Conservation (phyloP, 352 stramenopile species). For the Globisporangium megalacanthum region DNA sequence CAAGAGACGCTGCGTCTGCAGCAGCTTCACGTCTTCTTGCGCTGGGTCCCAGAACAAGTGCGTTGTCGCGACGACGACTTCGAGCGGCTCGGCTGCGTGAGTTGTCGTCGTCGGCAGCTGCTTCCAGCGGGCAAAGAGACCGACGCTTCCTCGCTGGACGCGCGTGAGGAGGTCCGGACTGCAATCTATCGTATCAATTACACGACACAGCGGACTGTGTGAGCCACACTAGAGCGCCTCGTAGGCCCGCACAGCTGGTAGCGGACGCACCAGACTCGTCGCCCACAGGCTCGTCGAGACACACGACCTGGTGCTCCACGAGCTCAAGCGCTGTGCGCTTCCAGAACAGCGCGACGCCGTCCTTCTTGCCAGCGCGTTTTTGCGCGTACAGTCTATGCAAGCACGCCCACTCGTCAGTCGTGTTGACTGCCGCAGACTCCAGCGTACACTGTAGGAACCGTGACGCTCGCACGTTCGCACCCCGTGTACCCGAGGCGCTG, state of each 20-base stretch:
- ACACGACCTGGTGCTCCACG: constrained; percentile 32
- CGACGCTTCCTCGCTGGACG: constrained; percentile 48
- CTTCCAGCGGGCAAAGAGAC: constrained; percentile 52
- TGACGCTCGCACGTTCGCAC: constrained; percentile 17
- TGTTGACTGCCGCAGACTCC: background rate
- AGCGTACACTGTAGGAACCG: too few relatives aligned
- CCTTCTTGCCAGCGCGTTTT: constrained; percentile 54
- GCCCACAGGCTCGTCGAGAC: constrained; percentile 42
- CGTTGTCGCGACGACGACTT: constrained; percentile 72
- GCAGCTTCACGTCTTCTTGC: constrained; percentile 80
- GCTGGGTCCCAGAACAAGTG: constrained; percentile 82
- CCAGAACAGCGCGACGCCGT: constrained; percentile 78
- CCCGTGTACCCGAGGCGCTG: constrained; percentile 52
- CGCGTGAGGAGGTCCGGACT: constrained; percentile 46
- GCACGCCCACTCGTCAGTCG: background rate
- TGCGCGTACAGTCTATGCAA: constrained; percentile 53
- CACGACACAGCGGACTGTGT: background rate
- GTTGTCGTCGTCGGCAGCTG: constrained; percentile 5
- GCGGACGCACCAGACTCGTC: constrained; percentile 41
- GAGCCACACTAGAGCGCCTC: background rate
- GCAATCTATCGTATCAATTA: constrained; percentile 28
- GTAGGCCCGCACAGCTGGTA: background rate
- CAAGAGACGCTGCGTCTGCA: constrained; percentile 61
- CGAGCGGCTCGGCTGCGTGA: constrained; percentile 13
- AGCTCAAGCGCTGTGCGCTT: constrained; percentile 39